Evolutionary conservation across 148 eudicot genomes (phyloP).

Genomic region (Dianthus caryophyllus): DNA sequence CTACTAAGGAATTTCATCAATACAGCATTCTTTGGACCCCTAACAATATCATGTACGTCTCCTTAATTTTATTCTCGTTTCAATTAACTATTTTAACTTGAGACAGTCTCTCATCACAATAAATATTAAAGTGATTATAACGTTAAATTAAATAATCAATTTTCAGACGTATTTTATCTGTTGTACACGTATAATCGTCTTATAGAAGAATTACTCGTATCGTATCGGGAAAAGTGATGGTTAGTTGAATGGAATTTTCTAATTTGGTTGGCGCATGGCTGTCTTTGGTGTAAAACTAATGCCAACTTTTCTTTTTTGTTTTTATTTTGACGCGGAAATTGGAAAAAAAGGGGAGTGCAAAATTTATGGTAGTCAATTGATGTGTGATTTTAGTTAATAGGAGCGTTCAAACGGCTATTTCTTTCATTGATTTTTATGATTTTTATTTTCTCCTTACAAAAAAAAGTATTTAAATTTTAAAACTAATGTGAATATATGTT

Average conservation of each 20-base stretch:
- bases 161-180: too few species aligned
- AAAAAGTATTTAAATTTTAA: neutral
- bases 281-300: conserved; percentile 3
- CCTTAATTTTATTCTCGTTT: neutral
- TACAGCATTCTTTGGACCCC: conserved; percentile 79
- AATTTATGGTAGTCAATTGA: conserved; percentile 19
- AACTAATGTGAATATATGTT: too few species aligned
- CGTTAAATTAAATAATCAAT: too few species aligned
- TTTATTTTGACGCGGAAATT: conserved; percentile 18
- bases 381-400: neutral
- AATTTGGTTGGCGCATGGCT: conserved; percentile 16
- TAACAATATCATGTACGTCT: conserved; percentile 49
- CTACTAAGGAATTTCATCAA: conserved; percentile 56
- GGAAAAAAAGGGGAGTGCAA: neutral
- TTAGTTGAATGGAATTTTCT: conserved; percentile 1
- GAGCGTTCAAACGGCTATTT: conserved; percentile 1
- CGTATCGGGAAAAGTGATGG: neutral
- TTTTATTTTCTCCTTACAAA: neutral
- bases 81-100: too few species aligned
- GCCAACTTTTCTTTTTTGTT: conserved; percentile 18
- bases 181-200: too few species aligned
- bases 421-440: conserved; percentile 4
- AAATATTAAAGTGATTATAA: neutral
- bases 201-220: too few species aligned
- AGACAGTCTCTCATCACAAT: neutral